Evolutionary conservation across 495 filamentous ascomycete species (phyloP), one percentile per base, ranked within the genome.

Genomic region (Podospora didyma): DNA sequence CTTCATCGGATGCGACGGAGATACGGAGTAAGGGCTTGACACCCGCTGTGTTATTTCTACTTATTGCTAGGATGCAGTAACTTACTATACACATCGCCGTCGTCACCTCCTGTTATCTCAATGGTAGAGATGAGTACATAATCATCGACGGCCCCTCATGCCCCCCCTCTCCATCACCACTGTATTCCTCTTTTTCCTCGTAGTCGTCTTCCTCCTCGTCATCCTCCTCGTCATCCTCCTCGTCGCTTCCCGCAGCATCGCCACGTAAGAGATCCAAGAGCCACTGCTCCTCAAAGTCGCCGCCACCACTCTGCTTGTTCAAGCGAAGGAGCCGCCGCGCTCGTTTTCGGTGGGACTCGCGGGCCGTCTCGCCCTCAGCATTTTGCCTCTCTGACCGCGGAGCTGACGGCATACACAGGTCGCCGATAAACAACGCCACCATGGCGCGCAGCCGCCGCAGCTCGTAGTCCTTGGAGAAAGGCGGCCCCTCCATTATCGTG

Each of bases 391-490:
- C 44, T 7, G 55, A 58, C 41, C 62, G 57, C 11, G 62, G 58
- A 1, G 37, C 24, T 1, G 62, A 17, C 16, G 73, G 65, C 51
- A 76, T 48, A 14, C 46, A 54, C 51, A 93, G 65, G 59, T 92
- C 88, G 2, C 71, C 82, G 21, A 89, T 73, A 79, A 86, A 92
- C 24, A 89, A 68, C 10, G 76, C 81, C 7, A 89, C 71, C 81
- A 88, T 89, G 9, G 75, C 88, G 44, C 86, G 71, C 10, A 92
- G 69, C 52, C 82, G 69, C 34, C 87, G 72, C 49, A 94, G 65
- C 48, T 77, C 75, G 10, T 73, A 56, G 44, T 80, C 79, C 45
- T 82, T 77, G 1, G 80, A 82, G 63, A 83, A 91, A 1, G 89
- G 88, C 28, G 80, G 76, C 22, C 81, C 83, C 34, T 76, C 74